A percentile compares a stretch with the other conserved stretches of the same genome.
These are phyloP conservation scores for Dendrostoma leiphaemia DNA, from an alignment of 2,329 filamentous ascomycete genomes.

Conservation along the genomic window DNA sequence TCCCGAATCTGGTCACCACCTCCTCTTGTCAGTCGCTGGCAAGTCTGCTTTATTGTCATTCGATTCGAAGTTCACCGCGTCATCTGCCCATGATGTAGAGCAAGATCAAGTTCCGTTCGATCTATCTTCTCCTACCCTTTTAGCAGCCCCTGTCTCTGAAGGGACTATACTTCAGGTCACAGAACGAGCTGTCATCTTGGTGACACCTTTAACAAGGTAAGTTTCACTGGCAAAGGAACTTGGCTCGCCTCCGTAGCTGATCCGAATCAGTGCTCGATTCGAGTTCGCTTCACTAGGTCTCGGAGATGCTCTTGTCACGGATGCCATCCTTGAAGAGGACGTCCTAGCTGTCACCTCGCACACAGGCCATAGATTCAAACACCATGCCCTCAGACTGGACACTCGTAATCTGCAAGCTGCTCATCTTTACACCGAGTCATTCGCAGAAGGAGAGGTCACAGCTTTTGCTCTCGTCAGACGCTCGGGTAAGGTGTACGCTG, in stretches of 20 bases:
- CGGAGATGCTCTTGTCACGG: slow-evolving; percentile 31
- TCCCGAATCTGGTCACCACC: slow-evolving; percentile 31
- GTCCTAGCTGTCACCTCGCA: slow-evolving; percentile 43
- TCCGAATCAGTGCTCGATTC: slow-evolving; percentile 3
- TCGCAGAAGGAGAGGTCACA: slow-evolving; percentile 45
- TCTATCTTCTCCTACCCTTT: slow-evolving; percentile 50
- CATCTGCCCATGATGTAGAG: slow-evolving; percentile 33
- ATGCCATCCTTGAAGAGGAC: slow-evolving; percentile 40
- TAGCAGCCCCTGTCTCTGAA: slow-evolving; percentile 35
- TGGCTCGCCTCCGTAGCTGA: not conserved
- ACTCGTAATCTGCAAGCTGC: slow-evolving; percentile 28
- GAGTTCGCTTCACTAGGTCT: slow-evolving; percentile 22
- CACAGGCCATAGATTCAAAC: slow-evolving; percentile 31
- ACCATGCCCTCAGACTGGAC: slow-evolving; percentile 40
- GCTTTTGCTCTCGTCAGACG: slow-evolving; percentile 39
- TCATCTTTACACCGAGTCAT: not conserved
- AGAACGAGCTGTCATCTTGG: slow-evolving; percentile 41
- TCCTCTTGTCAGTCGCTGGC: slow-evolving; percentile 50
- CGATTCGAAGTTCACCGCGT: slow-evolving; percentile 42
- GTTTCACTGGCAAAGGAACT: slow-evolving; percentile 3
- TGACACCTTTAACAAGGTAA: slow-evolving; percentile 36
- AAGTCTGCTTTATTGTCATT: slow-evolving; percentile 48
- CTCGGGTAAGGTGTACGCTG: slow-evolving; percentile 16
- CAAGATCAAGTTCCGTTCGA: slow-evolving; percentile 47
- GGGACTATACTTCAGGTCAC: slow-evolving; percentile 53